phyloP scores from a whole-genome alignment of 2,329 filamentous ascomycete genomes.

The Nothophoma quercina region DNA sequence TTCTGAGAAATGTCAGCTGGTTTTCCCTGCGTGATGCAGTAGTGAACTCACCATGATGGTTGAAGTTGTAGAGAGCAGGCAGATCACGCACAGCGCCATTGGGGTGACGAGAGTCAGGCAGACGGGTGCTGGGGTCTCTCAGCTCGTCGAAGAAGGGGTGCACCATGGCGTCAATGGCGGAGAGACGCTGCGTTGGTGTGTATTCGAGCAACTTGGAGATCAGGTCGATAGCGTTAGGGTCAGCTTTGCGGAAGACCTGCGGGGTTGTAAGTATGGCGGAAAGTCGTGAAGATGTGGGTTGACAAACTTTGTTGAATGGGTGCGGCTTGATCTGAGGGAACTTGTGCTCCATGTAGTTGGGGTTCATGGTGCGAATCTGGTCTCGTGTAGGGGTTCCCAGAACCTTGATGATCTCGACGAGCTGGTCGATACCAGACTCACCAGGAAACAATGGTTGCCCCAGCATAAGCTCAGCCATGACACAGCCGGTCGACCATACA shows the following conservation, averaged over 20 bases:
- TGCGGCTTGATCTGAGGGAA: slow-evolving; percentile 99
- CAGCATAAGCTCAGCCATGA: slow-evolving; percentile 99
- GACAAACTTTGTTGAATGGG: slow-evolving; percentile 86
- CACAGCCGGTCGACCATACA: slow-evolving; percentile 98
- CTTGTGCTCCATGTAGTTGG: slow-evolving; percentile 99
- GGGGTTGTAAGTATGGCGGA: slow-evolving; percentile 11
- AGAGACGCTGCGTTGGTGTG: slow-evolving; percentile 92
- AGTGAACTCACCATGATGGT: slow-evolving; percentile 78
- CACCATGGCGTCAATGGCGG: slow-evolving; percentile 94
- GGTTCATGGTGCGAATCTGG: slow-evolving; percentile 99
- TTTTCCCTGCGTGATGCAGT: background rate
- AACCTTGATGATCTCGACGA: slow-evolving; percentile 99
- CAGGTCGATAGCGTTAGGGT: slow-evolving; percentile 89
- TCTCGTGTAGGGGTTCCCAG: slow-evolving; percentile 95
- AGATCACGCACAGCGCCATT: slow-evolving; percentile 81
- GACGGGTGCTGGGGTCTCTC: slow-evolving; percentile 84
- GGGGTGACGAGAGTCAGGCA: slow-evolving; percentile 93
- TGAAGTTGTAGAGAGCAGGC: slow-evolving; percentile 90
- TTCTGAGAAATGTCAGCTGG: slow-evolving; percentile 64
- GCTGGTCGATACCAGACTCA: slow-evolving; percentile 96
- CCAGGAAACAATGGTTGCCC: slow-evolving; percentile 97
- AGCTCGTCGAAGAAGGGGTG: slow-evolving; percentile 99
- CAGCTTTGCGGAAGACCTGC: slow-evolving; percentile 93
- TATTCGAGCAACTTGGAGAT: slow-evolving; percentile 95
- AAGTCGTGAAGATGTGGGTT: background rate